A percentile compares a stretch with the other conserved stretches of the same genome.
These are phyloP conservation scores for Scedosporium apiospermum DNA, from an alignment of 2,329 filamentous ascomycete genomes.

Conservation along the genomic window DNA sequence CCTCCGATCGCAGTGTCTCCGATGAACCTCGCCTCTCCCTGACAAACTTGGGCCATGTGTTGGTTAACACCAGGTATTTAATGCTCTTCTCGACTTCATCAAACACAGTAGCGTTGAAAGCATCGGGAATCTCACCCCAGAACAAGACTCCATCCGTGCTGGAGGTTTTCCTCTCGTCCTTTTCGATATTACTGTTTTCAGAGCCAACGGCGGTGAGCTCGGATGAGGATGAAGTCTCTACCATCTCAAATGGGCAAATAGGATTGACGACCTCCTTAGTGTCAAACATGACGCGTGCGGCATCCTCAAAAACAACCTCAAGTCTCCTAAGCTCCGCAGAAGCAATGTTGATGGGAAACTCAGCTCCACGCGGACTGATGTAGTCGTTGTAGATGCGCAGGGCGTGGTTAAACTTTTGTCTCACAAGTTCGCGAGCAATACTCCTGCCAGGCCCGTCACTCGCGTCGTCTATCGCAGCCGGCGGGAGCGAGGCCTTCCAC, in stretches of 20 bases:
- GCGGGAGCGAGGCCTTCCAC: slow-evolving; percentile 38
- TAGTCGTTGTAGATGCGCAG: slow-evolving; percentile 53
- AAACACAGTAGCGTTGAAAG: slow-evolving; percentile 44
- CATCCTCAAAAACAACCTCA: slow-evolving; percentile 44
- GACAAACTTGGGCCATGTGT: slow-evolving; percentile 56
- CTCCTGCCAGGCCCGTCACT: slow-evolving; percentile 13
- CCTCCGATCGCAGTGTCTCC: slow-evolving; percentile 6
- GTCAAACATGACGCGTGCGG: slow-evolving; percentile 36
- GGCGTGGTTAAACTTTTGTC: slow-evolving; percentile 47
- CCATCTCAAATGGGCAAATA: slow-evolving; percentile 31
- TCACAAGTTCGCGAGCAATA: slow-evolving; percentile 23
- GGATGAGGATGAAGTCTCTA: slow-evolving; percentile 2
- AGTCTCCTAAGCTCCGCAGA: slow-evolving; percentile 44
- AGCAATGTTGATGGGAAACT: slow-evolving; percentile 59
- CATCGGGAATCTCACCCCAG: slow-evolving; percentile 32
- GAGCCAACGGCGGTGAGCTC: neutral
- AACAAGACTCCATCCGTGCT: slow-evolving; percentile 19
- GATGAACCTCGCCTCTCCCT: slow-evolving; percentile 22
- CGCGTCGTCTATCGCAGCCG: slow-evolving; percentile 12
- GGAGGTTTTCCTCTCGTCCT: neutral
- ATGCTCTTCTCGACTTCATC: slow-evolving; percentile 49
- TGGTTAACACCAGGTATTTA: slow-evolving; percentile 58
- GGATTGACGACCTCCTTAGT: slow-evolving; percentile 27
- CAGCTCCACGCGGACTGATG: slow-evolving; percentile 49
- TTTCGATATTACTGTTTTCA: neutral